These are phyloP conservation scores for Fraxinus angustifolia DNA, from an alignment of 305 asterid species.

Conservation along the genomic window DNA sequence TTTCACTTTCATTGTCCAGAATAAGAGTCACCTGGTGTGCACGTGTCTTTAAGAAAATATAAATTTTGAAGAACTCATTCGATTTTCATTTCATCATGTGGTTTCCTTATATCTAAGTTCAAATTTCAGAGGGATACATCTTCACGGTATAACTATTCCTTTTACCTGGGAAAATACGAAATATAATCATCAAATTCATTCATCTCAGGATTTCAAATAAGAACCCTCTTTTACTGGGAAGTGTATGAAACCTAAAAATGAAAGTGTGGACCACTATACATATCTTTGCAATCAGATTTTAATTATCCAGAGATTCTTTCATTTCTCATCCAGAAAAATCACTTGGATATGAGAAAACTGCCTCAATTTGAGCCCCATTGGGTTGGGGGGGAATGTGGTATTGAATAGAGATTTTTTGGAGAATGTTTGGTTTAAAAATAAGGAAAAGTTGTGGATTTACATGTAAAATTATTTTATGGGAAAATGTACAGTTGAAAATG, in stretches of 20 bases:
- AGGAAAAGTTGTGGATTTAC: too few relatives aligned
- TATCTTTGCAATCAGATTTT: not conserved
- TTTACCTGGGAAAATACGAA: not conserved
- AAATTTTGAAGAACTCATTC: not conserved
- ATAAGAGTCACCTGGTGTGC: not conserved
- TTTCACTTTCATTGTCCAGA: not conserved
- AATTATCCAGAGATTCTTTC: not conserved
- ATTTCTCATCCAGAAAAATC: not conserved
- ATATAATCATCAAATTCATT: not conserved
- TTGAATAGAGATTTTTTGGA: not conserved
- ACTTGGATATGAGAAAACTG: not conserved
- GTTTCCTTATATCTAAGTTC: not conserved
- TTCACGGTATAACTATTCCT: not conserved
- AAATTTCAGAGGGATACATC: not conserved
- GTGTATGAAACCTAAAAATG: not conserved
- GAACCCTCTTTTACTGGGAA: not conserved
- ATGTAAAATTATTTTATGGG: too few relatives aligned
- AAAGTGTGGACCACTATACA: not conserved
- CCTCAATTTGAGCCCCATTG: not conserved
- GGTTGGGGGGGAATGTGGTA: too few relatives aligned
- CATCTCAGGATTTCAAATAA: not conserved
- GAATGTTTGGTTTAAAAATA: not conserved
- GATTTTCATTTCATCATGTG: not conserved
- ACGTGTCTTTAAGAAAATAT: not conserved
- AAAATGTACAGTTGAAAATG: not conserved